A percentile compares a stretch with the other conserved stretches of the same genome.
Conservation (phyloP, 108 stramenopile species). For the Schizochytrium sp. region DNA sequence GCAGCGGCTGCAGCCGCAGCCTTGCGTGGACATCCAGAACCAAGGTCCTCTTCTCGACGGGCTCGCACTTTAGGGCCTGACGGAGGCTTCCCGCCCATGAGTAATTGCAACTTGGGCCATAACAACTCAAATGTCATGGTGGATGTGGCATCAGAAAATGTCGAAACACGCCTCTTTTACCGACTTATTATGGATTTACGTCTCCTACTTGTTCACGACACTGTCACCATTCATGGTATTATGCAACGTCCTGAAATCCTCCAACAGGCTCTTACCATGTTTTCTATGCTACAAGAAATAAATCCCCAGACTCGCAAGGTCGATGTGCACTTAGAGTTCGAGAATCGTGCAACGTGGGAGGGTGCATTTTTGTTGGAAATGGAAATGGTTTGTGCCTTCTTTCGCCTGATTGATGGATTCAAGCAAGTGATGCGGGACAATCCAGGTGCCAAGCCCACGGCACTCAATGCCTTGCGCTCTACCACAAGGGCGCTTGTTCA, state of each 20-base stretch:
- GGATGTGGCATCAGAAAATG: neutral
- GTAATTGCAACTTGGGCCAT: neutral
- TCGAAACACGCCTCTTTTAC: constrained; percentile 28
- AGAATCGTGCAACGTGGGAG: constrained; percentile 10
- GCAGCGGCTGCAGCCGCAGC: no score
- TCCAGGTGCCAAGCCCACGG: neutral
- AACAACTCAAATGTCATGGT: neutral
- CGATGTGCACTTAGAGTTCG: neutral
- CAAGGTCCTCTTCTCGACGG: neutral
- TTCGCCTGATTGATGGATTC: constrained; percentile 35
- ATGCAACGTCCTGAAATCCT: neutral
- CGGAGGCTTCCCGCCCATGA: constrained; percentile 46
- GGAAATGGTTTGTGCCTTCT: constrained; percentile 25
- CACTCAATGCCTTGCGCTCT: constrained; percentile 6
- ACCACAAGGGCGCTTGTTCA: neutral
- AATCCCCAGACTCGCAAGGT: constrained; percentile 52
- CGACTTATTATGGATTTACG: constrained; percentile 44
- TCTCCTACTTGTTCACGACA: constrained; percentile 33
- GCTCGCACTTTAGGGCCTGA: neutral
- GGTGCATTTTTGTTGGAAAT: constrained; percentile 39
- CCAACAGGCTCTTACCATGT: neutral
- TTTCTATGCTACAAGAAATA: constrained; percentile 28
- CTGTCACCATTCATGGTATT: constrained; percentile 7
- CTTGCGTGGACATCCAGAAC: no score
- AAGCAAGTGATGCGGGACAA: neutral